Evolutionary conservation across 352 stramenopile genomes (phyloP), one percentile per base, ranked within the genome.

Genomic region (Blastocystis sp.): DNA sequence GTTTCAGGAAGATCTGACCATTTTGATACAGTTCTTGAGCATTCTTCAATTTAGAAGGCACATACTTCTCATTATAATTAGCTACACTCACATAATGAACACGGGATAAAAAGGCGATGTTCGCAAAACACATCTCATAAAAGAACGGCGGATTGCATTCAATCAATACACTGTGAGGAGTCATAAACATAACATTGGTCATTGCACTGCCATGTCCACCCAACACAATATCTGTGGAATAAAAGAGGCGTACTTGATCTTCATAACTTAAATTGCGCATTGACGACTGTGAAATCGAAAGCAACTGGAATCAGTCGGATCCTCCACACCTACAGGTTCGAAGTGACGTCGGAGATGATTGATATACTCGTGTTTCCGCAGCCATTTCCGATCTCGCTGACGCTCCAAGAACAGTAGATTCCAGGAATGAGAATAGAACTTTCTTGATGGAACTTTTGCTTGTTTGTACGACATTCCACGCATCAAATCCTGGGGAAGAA

Each of bases 131-230:
- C n/a, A 69, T 39, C 58, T 69, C 58, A 16, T 27, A 27, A n/a
- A 69, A 69, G n/a, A 39, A 37, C n/a, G 58, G n/a, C 11, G 58
- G 58, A n/a, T 27, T 37, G 21, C n/a, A 27, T 69, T 69, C 58
- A 69, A 69, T 69, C 58, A 69, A 69, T 69, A 69, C 58, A 69
- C n/a, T 69, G 58, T 69, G 58, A 39, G 58, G 58, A 1, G 39
- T 16, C 11, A 69, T 11, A 69, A 69, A 69, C n/a, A 69, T 37
- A 69, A n/a, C 27, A 69, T 69, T 69, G 11, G 58, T 69, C n/a
- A 69, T 39, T 39, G 58, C 58, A 0, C n/a, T 37, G 27, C 58
- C 58, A 69, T 69, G 58, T 39, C 58, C 32, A 39, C 58, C 58
- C 1, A 69, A 39, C n/a, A 69, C 58, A 37, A 69, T 69, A 69